Conservation (phyloP, 805 yeast genomes). For the Yamadazyma ubonensis region DNA sequence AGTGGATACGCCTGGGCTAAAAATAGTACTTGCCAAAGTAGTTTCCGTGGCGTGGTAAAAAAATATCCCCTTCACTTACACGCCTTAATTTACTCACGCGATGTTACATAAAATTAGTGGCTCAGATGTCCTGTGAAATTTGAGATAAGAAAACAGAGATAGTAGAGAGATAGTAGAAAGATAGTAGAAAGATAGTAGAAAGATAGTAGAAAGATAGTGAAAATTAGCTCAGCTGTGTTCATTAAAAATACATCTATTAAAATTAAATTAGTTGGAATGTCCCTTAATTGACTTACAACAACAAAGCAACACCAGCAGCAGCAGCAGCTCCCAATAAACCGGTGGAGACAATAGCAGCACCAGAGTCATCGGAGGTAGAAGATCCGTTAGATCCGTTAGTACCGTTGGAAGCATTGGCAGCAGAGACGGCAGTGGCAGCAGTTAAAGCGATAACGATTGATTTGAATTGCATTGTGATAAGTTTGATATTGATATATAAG, state of each 20-base stretch:
- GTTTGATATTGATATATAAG: slow-evolving; percentile 2
- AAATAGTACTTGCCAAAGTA: too few relatives aligned
- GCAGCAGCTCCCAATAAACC: slow-evolving; percentile 80
- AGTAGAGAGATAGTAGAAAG: too few relatives aligned
- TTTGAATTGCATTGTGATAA: slow-evolving; percentile 65
- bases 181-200: too few relatives aligned
- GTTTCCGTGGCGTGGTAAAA: neutral
- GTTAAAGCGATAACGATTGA: slow-evolving; percentile 66
- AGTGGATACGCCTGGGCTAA: neutral
- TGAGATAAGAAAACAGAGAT: too few relatives aligned
- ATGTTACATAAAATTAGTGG: neutral
- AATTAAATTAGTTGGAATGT: slow-evolving; percentile 4
- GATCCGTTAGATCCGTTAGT: slow-evolving; percentile 43
- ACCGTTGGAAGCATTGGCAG: slow-evolving; percentile 36
- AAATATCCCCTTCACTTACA: neutral
- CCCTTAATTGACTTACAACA: slow-evolving; percentile 27
- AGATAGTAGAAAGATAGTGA: too few relatives aligned
- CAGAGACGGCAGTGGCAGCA: slow-evolving; percentile 67
- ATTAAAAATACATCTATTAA: slow-evolving; percentile 11
- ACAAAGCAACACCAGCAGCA: slow-evolving; percentile 73
- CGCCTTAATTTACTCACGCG: neutral
- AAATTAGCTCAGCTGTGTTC: slow-evolving; percentile 5
- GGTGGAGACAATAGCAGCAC: slow-evolving; percentile 62
- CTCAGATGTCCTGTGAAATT: too few relatives aligned
- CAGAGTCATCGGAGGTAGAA: slow-evolving; percentile 20